These are phyloP conservation scores for Hypoxylon perforatum DNA, from an alignment of 495 filamentous ascomycete species.

Conservation along the genomic window DNA sequence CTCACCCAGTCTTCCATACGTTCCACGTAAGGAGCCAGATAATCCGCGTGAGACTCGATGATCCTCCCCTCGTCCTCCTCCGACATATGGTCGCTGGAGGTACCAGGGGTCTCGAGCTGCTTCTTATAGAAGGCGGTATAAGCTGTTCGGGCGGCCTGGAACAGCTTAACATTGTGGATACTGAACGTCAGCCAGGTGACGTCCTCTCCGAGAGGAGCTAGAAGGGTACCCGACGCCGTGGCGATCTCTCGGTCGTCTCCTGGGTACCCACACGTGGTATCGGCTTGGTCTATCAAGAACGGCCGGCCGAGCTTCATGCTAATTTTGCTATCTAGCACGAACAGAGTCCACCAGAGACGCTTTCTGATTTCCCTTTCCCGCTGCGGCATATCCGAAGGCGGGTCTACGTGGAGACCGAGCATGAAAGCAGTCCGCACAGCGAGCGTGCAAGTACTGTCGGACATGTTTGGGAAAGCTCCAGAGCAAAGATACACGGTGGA, in stretches of 20 bases:
- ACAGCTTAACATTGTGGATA: conserved; percentile 53
- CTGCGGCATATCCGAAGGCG: conserved; percentile 46
- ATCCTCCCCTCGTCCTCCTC: conserved; percentile 40
- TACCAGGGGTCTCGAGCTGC: conserved; percentile 19
- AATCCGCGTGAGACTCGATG: conserved; percentile 43
- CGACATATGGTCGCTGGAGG: conserved; percentile 23
- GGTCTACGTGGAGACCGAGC: conserved; percentile 62
- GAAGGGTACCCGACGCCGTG: conserved; percentile 46
- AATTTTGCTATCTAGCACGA: conserved; percentile 56
- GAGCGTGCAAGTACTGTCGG: conserved; percentile 50
- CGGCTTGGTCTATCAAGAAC: conserved; percentile 45
- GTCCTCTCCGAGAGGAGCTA: conserved; percentile 45
- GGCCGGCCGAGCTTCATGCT: conserved; percentile 64
- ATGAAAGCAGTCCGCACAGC: conserved; percentile 59
- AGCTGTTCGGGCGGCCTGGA: conserved; percentile 48
- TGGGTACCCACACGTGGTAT: conserved; percentile 54
- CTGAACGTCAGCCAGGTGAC: conserved; percentile 47
- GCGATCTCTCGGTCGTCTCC: conserved; percentile 43
- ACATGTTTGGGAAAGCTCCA: conserved; percentile 60
- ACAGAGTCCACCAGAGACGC: conserved; percentile 63
- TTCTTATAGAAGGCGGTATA: conserved; percentile 53
- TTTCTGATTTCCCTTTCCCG: conserved; percentile 53
- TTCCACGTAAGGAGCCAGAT: conserved; percentile 43
- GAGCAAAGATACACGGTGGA: conserved; percentile 57
- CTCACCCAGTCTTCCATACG: conserved; percentile 52